Evolutionary conservation across 1,139 yeast genomes (phyloP), one percentile per base, ranked within the genome.

Genomic region (Wickerhamiella infanticola): DNA sequence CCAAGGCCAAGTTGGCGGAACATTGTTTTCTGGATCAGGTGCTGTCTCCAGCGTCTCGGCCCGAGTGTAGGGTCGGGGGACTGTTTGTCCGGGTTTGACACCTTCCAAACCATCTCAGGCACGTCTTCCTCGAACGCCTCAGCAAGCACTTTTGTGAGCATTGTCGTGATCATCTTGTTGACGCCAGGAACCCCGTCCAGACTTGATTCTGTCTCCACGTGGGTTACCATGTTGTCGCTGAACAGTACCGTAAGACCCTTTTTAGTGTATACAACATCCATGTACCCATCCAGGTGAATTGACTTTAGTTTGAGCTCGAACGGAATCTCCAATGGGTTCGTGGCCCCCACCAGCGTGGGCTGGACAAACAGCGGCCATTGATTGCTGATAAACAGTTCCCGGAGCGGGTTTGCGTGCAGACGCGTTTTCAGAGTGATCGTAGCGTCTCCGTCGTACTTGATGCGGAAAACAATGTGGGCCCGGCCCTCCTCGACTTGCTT

Each of bases 401-500:
- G 78, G 46, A 84, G 66, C 1, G 93, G 85, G 60, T 83, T 84
- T 1, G 94, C 94, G 62, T 83, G 85, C n/a, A 85, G 84, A 48
- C 79, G 76, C 1, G 95, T 85, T 48, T 79, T 81, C 48, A 84
- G 67, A 0, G 90, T 80, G 46, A 84, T 72, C 47, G 77, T 77
- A 27, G 88, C 86, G 59, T 84, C 88, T 3, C 95, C 95, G 44
- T 71, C 67, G 60, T 85, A 84, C 52, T 75, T 78, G 53, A 84
- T 73, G 55, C 82, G 81, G 67, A 84, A 84, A 27, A 84, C 83
- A 1, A 95, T 93, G 50, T 94, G 70, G 55, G 84, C 84, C 49
- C 86, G 65, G 60, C 81, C 93, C 31, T 70, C 72, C 6, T 79
- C 90, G 42, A 85, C 66, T 58, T 83, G 94, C 3, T 94, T 94